These are phyloP conservation scores for Hypoxylon sp. DNA, from an alignment of 2,329 filamentous ascomycete genomes.

Conservation along the genomic window DNA sequence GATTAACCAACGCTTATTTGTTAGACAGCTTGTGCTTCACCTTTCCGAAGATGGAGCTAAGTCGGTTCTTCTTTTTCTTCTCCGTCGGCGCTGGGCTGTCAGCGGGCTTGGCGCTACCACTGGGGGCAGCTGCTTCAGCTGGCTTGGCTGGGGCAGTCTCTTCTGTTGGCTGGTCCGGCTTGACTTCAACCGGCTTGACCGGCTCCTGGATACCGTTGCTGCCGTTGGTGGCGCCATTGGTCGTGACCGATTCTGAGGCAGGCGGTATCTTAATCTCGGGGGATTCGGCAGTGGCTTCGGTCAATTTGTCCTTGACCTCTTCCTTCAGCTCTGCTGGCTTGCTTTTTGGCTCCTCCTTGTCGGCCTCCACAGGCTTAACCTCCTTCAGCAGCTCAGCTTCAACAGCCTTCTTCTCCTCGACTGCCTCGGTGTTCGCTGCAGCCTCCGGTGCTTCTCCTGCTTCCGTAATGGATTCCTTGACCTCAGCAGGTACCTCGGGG, in stretches of 20 bases:
- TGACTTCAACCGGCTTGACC: constrained; percentile 39
- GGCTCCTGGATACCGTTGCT: constrained; percentile 46
- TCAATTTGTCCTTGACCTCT: constrained; percentile 24
- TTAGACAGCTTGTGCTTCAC: constrained; percentile 64
- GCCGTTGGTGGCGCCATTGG: constrained; percentile 42
- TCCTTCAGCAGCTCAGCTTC: constrained; percentile 81
- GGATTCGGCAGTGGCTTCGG: constrained; percentile 39
- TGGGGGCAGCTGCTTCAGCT: constrained; percentile 35
- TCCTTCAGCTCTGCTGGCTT: constrained; percentile 39
- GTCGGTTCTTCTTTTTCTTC: constrained; percentile 77
- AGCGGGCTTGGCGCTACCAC: constrained; percentile 53
- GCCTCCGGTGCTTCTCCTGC: constrained; percentile 79
- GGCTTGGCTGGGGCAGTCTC: constrained; percentile 43
- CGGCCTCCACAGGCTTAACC: constrained; percentile 63
- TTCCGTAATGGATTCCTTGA: constrained; percentile 70
- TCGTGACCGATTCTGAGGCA: constrained; percentile 42
- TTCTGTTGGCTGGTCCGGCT: constrained; percentile 46
- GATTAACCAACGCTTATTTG: constrained; percentile 49
- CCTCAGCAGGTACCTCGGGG: constrained; percentile 68
- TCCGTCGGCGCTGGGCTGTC: constrained; percentile 60
- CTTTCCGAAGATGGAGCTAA: constrained; percentile 75
- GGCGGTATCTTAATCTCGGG: constrained; percentile 40
- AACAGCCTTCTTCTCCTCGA: constrained; percentile 80
- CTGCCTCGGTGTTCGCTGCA: constrained; percentile 75
- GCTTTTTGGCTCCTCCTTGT: constrained; percentile 30